Base-by-base conservation (phyloP, 768 basidiomycete genomes). In the Serendipita sp. region DNA sequence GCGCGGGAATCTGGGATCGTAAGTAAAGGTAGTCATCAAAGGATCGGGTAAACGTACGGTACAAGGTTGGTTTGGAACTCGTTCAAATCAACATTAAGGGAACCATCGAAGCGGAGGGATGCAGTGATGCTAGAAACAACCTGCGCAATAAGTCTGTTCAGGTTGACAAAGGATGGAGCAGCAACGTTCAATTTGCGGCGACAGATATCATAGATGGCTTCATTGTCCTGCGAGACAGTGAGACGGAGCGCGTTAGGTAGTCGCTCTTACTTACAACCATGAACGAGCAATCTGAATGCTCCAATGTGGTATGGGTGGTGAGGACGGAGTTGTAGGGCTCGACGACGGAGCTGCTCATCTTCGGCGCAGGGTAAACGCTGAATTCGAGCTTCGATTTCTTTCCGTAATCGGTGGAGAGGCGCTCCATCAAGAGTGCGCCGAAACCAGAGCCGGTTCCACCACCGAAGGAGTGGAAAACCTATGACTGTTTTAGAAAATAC, bases 251-350 rank as follows among this genome's bases (percentile, higher is more conserved):
- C 64, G 44, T 62, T 28, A 56, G 64, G 23, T 65, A 28, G 11
- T 1, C 15, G 38, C 64, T 23, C 30, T 13, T 10, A 64, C 63
- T 62, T 68, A 88, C 52, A 54, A 54, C 96, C 95, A 99, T 98
- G 82, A 99, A 99, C 44, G 96, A 97, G 76, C 96, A 99, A 79
- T 99, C 96, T n/a, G 96, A 96, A 78, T 99, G 96, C 76, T 98
- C 96, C 66, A 98, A 86, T 65, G 96, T 98, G 47, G 96, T 97
- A 76, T 99, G 96, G 58, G 96, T 99, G 56, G 96, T 98, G 67
- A 99, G 80, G 63, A 96, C 89, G 0, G 89, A 89, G 82, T 99
- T 99, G 80, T 99, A 99, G 1, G 96, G 96, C 76, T 99, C 96
- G 48, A 99, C 96, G 67, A 98, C 89, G 41, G 95, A 97, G 78